phyloP scores from a whole-genome alignment of 2,329 filamentous ascomycete genomes.

The Colletotrichum liaoningense region DNA sequence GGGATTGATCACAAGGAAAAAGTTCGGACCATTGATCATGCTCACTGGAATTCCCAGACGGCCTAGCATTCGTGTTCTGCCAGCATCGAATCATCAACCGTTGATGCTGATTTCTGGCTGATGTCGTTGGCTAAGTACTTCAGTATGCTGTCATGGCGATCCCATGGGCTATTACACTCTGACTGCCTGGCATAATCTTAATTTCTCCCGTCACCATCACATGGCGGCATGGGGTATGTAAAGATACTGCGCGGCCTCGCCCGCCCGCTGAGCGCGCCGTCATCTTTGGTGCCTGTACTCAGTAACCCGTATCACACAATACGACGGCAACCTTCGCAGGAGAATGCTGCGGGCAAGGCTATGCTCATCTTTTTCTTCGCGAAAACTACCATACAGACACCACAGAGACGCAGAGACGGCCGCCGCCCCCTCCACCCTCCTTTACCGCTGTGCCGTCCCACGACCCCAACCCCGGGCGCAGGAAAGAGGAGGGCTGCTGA shows the following conservation, averaged over 20 bases:
- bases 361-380: not conserved
- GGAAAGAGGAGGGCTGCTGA: not conserved
- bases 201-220: not conserved
- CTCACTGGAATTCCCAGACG: not conserved
- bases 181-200: too few relatives aligned
- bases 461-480: not conserved
- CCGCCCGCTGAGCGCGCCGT: not conserved
- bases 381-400: not conserved
- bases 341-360: not conserved
- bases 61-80: not conserved
- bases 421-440: conserved; percentile 7
- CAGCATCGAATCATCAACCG: not conserved
- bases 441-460: not conserved
- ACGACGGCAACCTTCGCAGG: not conserved
- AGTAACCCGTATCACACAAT: not conserved
- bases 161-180: not conserved
- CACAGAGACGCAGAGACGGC: not conserved
- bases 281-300: not conserved
- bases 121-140: not conserved
- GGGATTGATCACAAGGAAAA: not conserved
- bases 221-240: not conserved
- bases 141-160: not conserved
- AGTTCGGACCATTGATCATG: not conserved
- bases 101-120: not conserved
- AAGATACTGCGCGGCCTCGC: not conserved